Base-by-base conservation (phyloP, 495 filamentous ascomycete genomes). In the Delitschia confertaspora region DNA sequence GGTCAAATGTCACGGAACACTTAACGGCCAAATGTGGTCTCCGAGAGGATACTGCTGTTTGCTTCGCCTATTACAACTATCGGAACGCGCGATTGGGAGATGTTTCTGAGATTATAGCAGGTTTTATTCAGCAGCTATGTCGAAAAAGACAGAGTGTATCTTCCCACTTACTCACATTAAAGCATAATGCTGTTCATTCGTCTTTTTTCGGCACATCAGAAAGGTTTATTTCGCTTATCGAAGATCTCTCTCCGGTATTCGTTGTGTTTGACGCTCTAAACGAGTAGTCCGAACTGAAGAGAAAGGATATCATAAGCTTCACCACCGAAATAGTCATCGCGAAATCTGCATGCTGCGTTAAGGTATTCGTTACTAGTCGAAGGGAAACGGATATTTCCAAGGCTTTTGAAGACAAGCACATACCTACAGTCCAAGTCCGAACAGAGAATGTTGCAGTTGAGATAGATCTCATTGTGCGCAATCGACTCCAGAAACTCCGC, bases 11-110 rank as follows among this genome's bases (percentile, higher is more conserved):
- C 7, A 29, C n/a, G n/a, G 26, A 29, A n/a, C 7, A 29, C 26
- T 7, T 29, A 7, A 29, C 26, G n/a, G 26, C 26, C n/a, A 29
- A 29, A n/a, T 7, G n/a, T n/a, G 26, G 26, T 7, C 26, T 29
- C 7, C 26, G 26, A 29, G 26, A 29, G 7, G 26, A 29, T 29
- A 29, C 26, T n/a, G 26, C 26, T n/a, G n/a, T 29, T n/a, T 29
- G 26, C 26, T 29, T 29, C n/a, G 26, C 26, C n/a, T 29, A 29
- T n/a, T 29, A 29, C 26, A 29, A 29, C 26, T 29, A 29, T 29
- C 26, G 26, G n/a, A 29, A 29, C 26, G n/a, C n/a, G 26, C 26
- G n/a, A n/a, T n/a, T 29, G n/a, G n/a, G 26, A 29, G 26, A 29
- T 7, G 7, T 29, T 29, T n/a, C 7, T 29, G 7, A 29, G 26